A percentile compares a stretch with the other conserved stretches of the same genome.
Conservation (phyloP, 306 rosid genomes). For the Malus sieversii region DNA sequence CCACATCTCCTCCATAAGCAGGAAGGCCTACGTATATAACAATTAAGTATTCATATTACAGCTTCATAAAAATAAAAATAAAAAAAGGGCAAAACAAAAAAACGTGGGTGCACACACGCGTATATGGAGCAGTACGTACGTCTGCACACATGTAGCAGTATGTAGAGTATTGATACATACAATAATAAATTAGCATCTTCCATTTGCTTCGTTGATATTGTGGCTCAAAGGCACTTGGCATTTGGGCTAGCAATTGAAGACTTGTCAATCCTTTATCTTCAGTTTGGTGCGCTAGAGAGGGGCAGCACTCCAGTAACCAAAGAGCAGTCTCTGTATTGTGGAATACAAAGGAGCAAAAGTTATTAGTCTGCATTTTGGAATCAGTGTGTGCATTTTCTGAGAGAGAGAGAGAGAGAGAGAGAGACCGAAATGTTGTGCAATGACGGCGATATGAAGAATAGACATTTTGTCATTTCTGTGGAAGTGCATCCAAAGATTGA, state of each 20-base stretch:
- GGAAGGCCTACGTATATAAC: not conserved
- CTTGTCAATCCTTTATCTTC: not conserved
- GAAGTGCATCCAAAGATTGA: not conserved
- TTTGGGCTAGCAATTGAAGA: conserved; percentile 16
- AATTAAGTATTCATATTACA: not conserved
- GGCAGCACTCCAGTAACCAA: not conserved
- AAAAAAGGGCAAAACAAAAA: no score
- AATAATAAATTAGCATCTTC: not conserved
- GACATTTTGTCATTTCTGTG: not conserved
- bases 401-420: not conserved
- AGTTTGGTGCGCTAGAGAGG: not conserved
- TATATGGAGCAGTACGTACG: no score
- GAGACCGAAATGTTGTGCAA: not conserved
- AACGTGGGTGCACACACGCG: no score
- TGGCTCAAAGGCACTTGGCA: conserved; percentile 8
- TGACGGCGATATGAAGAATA: conserved; percentile 9
- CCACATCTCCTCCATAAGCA: not conserved
- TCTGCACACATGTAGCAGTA: no score
- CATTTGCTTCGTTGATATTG: not conserved
- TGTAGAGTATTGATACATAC: not conserved
- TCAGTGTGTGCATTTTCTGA: not conserved
- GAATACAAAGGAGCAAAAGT: not conserved
- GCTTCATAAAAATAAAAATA: not conserved
- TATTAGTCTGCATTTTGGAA: not conserved
- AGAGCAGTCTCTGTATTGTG: conserved; percentile 2